Percentiles rank a stretch among this genome's conserved stretches.
Evolutionary conservation across 2,329 filamentous ascomycete species (phyloP).

Genomic region (Cercospora sp.): DNA sequence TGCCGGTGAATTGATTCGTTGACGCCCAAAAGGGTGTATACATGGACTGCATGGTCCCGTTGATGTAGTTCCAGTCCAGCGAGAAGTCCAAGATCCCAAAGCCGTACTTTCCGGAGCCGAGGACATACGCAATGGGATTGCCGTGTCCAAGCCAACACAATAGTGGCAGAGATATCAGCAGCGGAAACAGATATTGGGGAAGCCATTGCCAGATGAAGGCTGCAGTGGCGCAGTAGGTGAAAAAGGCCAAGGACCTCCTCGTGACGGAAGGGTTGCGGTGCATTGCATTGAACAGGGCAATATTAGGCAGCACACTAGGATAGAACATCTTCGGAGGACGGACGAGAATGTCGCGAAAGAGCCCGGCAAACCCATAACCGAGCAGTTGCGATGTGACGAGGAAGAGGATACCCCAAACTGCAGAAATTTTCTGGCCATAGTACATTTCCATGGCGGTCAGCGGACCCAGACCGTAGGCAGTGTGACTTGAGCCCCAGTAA

Average conservation of each 20-base stretch:
- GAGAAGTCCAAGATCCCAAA: conserved; percentile 39
- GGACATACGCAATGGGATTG: conserved; percentile 37
- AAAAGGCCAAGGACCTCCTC: conserved; percentile 18
- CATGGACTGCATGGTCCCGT: conserved; percentile 10
- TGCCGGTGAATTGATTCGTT: conserved; percentile 64
- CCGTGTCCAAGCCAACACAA: conserved; percentile 40
- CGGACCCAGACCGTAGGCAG: conserved; percentile 21
- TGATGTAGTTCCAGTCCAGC: conserved; percentile 36
- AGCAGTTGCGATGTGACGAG: conserved; percentile 42
- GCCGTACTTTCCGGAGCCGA: conserved; percentile 37
- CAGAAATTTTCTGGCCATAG: conserved; percentile 20
- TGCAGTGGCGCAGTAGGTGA: conserved; percentile 12
- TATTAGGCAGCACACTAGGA: conserved; percentile 50
- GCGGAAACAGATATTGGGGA: conserved; percentile 38
- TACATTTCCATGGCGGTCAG: conserved; percentile 24
- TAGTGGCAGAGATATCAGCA: conserved; percentile 34
- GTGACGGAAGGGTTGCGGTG: conserved; percentile 21
- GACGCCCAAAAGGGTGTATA: conserved; percentile 23
- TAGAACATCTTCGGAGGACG: conserved; percentile 86
- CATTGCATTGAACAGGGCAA: conserved; percentile 25
- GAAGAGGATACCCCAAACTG: conserved; percentile 21
- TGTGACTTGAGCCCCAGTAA: conserved; percentile 34
- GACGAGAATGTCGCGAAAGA: conserved; percentile 77
- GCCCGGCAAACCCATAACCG: conserved; percentile 80
- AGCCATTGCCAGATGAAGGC: conserved; percentile 40